A percentile compares a stretch with the other conserved stretches of the same genome.
phyloP scores from a whole-genome alignment of 495 filamentous ascomycete genomes.

The Penicillium canescens region DNA sequence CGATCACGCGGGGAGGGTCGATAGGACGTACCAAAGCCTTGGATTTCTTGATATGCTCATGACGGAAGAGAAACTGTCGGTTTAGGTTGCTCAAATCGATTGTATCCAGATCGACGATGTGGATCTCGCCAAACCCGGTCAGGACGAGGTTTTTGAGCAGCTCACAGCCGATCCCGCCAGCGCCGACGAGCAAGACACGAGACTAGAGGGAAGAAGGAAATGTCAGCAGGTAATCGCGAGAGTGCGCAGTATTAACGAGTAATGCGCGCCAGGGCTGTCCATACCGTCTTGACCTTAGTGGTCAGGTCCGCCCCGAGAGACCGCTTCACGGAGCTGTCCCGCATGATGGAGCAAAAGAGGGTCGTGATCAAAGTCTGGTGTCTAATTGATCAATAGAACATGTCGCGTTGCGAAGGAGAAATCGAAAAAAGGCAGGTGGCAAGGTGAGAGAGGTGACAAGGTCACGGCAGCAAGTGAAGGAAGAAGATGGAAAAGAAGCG shows the following conservation, averaged over 20 bases:
- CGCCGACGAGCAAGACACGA: constrained; percentile 90
- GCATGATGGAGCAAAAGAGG: constrained; percentile 39
- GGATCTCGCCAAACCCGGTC: constrained; percentile 90
- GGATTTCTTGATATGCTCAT: constrained; percentile 96
- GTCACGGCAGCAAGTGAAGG: too few relatives aligned
- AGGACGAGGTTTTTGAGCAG: constrained; percentile 95
- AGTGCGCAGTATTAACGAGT: not conserved
- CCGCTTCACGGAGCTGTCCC: constrained; percentile 59
- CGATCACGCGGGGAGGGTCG: constrained; percentile 4
- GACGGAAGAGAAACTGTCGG: constrained; percentile 94
- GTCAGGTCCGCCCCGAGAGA: constrained; percentile 62
- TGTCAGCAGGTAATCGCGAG: constrained; percentile 16
- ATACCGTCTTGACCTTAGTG: constrained; percentile 65
- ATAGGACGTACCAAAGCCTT: constrained; percentile 77
- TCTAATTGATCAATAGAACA: too few relatives aligned
- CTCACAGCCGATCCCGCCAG: constrained; percentile 96
- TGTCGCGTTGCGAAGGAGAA: constrained; percentile 9
- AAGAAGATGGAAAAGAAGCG: not conserved
- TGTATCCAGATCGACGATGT: constrained; percentile 96
- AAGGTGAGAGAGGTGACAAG: constrained; percentile 1
- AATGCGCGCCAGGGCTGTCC: not conserved
- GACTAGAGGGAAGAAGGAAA: constrained; percentile 52
- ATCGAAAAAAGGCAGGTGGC: constrained; percentile 7
- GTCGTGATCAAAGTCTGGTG: constrained; percentile 10
- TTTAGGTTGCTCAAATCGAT: constrained; percentile 98